Conservation (phyloP, 2,329 filamentous ascomycete genomes). For the Neodidymelliopsis sp. region DNA sequence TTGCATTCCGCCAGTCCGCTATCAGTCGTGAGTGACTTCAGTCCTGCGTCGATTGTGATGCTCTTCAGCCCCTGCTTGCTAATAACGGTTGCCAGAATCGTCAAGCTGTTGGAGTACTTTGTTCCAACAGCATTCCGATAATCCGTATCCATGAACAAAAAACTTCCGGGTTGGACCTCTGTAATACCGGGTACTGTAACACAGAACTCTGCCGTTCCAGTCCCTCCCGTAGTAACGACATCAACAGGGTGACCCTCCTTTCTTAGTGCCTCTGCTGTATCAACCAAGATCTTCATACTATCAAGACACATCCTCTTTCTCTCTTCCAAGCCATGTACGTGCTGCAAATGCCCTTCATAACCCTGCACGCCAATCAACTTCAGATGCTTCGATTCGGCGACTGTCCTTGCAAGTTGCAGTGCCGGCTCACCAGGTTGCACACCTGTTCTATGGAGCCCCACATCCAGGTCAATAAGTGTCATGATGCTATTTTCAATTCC, state of each 20-base stretch:
- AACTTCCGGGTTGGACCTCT: constrained; percentile 63
- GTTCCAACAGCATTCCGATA: constrained; percentile 62
- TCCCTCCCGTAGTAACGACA: constrained; percentile 62
- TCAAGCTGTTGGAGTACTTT: constrained; percentile 59
- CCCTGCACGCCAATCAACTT: constrained; percentile 60
- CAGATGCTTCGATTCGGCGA: constrained; percentile 50
- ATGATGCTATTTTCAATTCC: constrained; percentile 51
- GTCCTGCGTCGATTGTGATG: constrained; percentile 59
- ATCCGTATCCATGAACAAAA: constrained; percentile 66
- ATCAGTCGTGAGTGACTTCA: constrained; percentile 62
- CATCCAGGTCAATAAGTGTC: constrained; percentile 59
- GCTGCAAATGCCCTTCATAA: constrained; percentile 63
- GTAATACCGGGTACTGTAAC: constrained; percentile 59
- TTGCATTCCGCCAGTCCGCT: constrained; percentile 60
- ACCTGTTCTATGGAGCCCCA: constrained; percentile 60
- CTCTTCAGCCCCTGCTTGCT: constrained; percentile 55
- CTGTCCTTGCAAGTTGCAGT: constrained; percentile 50
- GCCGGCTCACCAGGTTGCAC: constrained; percentile 54
- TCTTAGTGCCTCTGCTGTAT: constrained; percentile 54
- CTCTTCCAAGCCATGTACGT: constrained; percentile 56
- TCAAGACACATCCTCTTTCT: constrained; percentile 54
- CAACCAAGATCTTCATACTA: constrained; percentile 56
- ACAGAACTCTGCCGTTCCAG: constrained; percentile 63
- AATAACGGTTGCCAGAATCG: constrained; percentile 58
- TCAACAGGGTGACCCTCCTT: constrained; percentile 54